Percentiles rank a stretch among this genome's conserved stretches.
Conservation (phyloP, 2,329 filamentous ascomycete species). For the Cladosporium sp. region DNA sequence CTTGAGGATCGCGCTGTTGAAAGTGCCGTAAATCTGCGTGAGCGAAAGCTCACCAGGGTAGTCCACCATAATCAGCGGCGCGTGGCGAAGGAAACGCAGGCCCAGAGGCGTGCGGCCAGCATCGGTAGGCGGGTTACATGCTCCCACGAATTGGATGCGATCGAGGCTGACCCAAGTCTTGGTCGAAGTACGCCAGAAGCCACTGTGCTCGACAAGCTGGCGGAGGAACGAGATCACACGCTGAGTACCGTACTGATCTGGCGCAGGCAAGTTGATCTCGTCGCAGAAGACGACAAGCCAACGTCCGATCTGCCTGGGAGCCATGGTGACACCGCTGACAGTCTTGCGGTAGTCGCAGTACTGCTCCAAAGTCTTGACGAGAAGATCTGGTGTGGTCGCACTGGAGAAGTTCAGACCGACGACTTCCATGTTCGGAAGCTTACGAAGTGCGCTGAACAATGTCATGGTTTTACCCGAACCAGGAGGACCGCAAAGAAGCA, state of each 20-base stretch:
- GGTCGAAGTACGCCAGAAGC: constrained; percentile 97
- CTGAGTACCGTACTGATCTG: constrained; percentile 96
- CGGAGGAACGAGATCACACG: constrained; percentile 95
- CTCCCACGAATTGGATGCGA: constrained; percentile 97
- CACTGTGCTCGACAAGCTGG: constrained; percentile 97
- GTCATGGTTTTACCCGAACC: constrained; percentile 99
- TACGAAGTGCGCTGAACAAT: constrained; percentile 92
- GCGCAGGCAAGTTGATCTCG: constrained; percentile 97
- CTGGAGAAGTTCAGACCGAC: constrained; percentile 99
- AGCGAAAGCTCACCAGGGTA: constrained; percentile 95
- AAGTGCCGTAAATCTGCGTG: constrained; percentile 96
- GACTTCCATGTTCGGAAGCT: constrained; percentile 97
- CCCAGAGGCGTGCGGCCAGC: constrained; percentile 94
- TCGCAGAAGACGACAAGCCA: constrained; percentile 99
- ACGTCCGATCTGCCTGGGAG: constrained; percentile 91
- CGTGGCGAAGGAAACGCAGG: constrained; percentile 89
- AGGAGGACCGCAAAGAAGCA: constrained; percentile 93
- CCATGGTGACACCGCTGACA: constrained; percentile 90
- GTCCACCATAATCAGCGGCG: constrained; percentile 99
- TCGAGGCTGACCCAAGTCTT: constrained; percentile 98
- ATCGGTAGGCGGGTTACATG: constrained; percentile 97
- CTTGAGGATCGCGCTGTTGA: constrained; percentile 94
- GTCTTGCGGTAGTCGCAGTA: constrained; percentile 99
- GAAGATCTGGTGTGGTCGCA: constrained; percentile 92
- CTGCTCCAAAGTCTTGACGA: constrained; percentile 99